Evolutionary conservation across 257 asterid species (phyloP).

Genomic region (Ophiorrhiza pumila): DNA sequence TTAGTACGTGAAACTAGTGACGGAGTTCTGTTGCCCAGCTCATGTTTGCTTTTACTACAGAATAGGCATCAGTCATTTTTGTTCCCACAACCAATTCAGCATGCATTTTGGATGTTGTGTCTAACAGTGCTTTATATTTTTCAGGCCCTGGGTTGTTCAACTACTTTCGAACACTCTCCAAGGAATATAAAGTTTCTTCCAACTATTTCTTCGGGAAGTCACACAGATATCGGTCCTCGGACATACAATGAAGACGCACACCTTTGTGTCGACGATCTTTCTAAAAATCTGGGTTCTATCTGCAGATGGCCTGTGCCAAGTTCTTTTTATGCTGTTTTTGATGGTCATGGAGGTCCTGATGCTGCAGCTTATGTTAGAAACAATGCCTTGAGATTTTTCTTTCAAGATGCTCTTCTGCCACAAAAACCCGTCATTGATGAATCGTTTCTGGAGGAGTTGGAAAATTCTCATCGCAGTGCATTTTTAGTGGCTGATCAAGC

Average conservation of each 20-base stretch:
- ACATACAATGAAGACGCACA: constrained; percentile 78
- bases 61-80: background rate
- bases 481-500: constrained; percentile 73
- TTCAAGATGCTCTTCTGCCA: constrained; percentile 69
- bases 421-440: constrained; percentile 51
- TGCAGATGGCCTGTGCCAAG: constrained; percentile 64
- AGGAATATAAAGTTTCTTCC: constrained; percentile 40
- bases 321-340: constrained; percentile 84
- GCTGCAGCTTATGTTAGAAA: constrained; percentile 74
- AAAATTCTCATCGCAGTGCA: constrained; percentile 49
- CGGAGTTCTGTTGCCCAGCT: background rate
- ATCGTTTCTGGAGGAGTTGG: constrained; percentile 54
- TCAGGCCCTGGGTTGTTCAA: constrained; percentile 75
- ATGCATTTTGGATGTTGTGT: constrained; percentile 5
- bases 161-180: constrained; percentile 34
- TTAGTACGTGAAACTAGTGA: background rate
- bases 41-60: background rate
- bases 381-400: constrained; percentile 60
- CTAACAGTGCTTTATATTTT: constrained; percentile 16
- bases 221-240: constrained; percentile 81
- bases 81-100: background rate
- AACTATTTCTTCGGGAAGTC: constrained; percentile 74
- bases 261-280: constrained; percentile 67
- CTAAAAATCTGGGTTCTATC: constrained; percentile 52
- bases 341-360: constrained; percentile 90